Evolutionary conservation across 176 grass and related monocot species (phyloP).

Genomic region (Miscanthus lutarioriparius): DNA sequence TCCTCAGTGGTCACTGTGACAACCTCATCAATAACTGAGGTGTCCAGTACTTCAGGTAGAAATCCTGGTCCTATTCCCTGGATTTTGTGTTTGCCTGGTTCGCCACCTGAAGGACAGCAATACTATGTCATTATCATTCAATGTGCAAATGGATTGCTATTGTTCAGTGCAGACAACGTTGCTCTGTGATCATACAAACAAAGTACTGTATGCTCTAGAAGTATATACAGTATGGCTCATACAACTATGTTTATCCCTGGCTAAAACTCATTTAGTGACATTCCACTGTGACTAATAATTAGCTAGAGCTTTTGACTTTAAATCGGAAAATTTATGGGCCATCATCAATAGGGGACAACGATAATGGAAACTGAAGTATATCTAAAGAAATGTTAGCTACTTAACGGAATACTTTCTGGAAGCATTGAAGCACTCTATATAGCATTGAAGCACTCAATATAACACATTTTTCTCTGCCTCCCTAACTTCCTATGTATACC

Average conservation of each 20-base stretch:
- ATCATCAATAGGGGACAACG: background rate
- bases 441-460: too few species aligned
- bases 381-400: background rate
- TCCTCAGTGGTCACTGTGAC: constrained; percentile 67
- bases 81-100: constrained; percentile 78
- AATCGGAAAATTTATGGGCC: background rate
- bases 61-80: constrained; percentile 81
- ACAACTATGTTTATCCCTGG: background rate
- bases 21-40: constrained; percentile 59
- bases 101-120: constrained; percentile 48
- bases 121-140: background rate
- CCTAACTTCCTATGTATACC: background rate
- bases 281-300: background rate
- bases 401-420: background rate
- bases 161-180: background rate
- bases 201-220: background rate
- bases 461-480: too few species aligned
- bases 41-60: constrained; percentile 66
- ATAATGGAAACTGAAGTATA: background rate
- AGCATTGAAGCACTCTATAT: too few species aligned
- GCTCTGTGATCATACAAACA: background rate
- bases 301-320: background rate
- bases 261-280: background rate
- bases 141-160: background rate
- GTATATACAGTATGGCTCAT: background rate